These are phyloP conservation scores for Fusarium verrucosum DNA, from an alignment of 2,329 filamentous ascomycete genomes.

Conservation along the genomic window DNA sequence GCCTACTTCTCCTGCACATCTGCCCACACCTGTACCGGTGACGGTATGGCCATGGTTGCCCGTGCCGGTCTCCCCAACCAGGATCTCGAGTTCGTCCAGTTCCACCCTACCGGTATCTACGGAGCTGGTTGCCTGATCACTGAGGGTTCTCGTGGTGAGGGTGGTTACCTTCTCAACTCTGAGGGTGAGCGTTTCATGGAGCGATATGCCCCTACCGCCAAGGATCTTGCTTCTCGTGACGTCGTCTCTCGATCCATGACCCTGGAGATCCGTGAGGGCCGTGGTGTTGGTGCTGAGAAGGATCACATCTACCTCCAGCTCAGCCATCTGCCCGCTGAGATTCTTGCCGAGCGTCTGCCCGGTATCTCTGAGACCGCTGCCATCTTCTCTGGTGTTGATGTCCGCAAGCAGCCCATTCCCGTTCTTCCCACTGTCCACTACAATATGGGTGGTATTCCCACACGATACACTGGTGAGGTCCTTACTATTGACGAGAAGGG, in stretches of 20 bases:
- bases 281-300: slow-evolving; percentile 95
- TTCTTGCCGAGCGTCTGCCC: slow-evolving; percentile 94
- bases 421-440: slow-evolving; percentile 98
- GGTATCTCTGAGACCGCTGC: slow-evolving; percentile 98
- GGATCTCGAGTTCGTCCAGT: slow-evolving; percentile 99
- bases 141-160: slow-evolving; percentile 96
- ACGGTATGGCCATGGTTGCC: slow-evolving; percentile 99
- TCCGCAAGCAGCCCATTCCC: slow-evolving; percentile 95
- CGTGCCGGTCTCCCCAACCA: slow-evolving; percentile 98
- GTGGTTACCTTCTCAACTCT: slow-evolving; percentile 96
- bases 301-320: slow-evolving; percentile 99
- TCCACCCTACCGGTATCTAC: slow-evolving; percentile 99
- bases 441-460: slow-evolving; percentile 99
- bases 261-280: slow-evolving; percentile 95
- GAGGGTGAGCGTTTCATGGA: slow-evolving; percentile 99
- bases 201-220: slow-evolving; percentile 95
- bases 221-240: slow-evolving; percentile 95
- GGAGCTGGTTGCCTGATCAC: slow-evolving; percentile 98
- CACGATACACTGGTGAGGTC: slow-evolving; percentile 96
- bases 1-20: slow-evolving; percentile 99
- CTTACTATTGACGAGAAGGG: slow-evolving; percentile 86
- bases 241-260: slow-evolving; percentile 99
- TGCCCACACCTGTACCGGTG: slow-evolving; percentile 97
- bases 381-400: slow-evolving; percentile 97
- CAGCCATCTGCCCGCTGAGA: slow-evolving; percentile 89